phyloP scores from a whole-genome alignment of 108 stramenopile species.

The Nitzschia sp. region DNA sequence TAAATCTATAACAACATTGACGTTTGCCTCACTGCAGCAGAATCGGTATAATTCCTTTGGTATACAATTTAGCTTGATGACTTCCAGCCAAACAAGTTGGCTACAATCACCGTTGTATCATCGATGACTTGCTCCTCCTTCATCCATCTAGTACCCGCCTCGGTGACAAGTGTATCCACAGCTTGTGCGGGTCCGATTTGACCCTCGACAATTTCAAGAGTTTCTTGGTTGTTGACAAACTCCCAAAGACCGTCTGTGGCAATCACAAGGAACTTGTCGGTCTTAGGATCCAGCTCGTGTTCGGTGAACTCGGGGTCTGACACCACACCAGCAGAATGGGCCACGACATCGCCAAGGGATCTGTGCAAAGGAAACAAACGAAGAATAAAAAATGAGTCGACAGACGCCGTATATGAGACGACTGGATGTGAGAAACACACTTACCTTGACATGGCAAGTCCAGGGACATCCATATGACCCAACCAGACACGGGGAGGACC shows the following conservation, averaged over 20 bases:
- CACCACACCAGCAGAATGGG: conserved; percentile 97
- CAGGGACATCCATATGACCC: conserved; percentile 98
- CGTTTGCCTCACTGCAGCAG: conserved; percentile 1
- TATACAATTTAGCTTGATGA: conserved; percentile 16
- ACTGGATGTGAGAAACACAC: conserved; percentile 3
- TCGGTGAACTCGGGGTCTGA: conserved; percentile 94
- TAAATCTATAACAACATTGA: conserved; percentile 12
- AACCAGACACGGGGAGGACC: conserved; percentile 99
- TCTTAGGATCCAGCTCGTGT: conserved; percentile 71
- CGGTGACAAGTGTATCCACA: conserved; percentile 89
- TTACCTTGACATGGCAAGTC: conserved; percentile 94
- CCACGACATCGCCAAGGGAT: conserved; percentile 95
- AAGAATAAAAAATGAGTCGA: background rate
- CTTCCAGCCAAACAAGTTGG: conserved; percentile 89
- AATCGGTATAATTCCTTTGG: background rate
- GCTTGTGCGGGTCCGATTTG: conserved; percentile 84
- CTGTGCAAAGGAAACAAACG: conserved; percentile 39
- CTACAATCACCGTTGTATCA: conserved; percentile 97
- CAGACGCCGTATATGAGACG: background rate
- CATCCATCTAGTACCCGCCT: conserved; percentile 96
- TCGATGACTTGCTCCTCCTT: conserved; percentile 97
- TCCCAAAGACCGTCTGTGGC: conserved; percentile 99
- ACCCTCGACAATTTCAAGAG: conserved; percentile 83
- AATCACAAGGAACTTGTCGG: conserved; percentile 89
- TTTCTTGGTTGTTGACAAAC: conserved; percentile 94